Evolutionary conservation across 2,329 filamentous ascomycete species (phyloP).

Genomic region (Huntiella omanensis): DNA sequence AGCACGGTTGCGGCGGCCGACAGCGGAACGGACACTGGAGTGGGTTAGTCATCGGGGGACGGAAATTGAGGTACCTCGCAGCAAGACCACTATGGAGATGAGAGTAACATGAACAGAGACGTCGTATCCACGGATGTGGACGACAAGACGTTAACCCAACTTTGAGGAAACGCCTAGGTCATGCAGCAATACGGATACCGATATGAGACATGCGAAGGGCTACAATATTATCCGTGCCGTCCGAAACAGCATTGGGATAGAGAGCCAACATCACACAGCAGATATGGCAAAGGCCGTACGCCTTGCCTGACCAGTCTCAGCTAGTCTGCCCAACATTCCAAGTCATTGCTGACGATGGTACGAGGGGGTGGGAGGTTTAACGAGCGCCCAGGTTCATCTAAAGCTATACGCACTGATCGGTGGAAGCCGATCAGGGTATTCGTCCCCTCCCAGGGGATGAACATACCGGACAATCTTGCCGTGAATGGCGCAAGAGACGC

Average conservation of each 20-base stretch:
- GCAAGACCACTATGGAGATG: not conserved
- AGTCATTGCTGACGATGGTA: conserved; percentile 10
- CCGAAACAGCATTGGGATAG: not conserved
- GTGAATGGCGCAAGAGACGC: conserved; percentile 99
- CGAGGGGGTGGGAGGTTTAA: conserved; percentile 18
- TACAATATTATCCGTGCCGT: not conserved
- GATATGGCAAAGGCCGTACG: conserved; percentile 1
- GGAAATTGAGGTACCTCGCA: not conserved
- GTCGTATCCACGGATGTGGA: not conserved
- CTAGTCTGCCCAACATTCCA: not conserved
- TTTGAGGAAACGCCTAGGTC: conserved; percentile 3
- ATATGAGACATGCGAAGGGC: not conserved
- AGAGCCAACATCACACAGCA: not conserved
- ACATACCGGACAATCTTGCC: conserved; percentile 99
- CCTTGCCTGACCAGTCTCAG: not conserved
- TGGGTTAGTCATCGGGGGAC: conserved; percentile 22
- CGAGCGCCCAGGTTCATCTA: conserved; percentile 42
- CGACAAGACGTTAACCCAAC: conserved; percentile 6
- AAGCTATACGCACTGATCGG: conserved; percentile 9
- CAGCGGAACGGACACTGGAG: conserved; percentile 80
- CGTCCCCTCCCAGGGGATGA: conserved; percentile 37
- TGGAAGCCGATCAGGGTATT: conserved; percentile 24
- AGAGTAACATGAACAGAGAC: not conserved
- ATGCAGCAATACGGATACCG: not conserved
- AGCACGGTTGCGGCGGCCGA: conserved; percentile 95